Conservation (phyloP, 1,284 basidiomycete genomes). For the Trametes versicolor region DNA sequence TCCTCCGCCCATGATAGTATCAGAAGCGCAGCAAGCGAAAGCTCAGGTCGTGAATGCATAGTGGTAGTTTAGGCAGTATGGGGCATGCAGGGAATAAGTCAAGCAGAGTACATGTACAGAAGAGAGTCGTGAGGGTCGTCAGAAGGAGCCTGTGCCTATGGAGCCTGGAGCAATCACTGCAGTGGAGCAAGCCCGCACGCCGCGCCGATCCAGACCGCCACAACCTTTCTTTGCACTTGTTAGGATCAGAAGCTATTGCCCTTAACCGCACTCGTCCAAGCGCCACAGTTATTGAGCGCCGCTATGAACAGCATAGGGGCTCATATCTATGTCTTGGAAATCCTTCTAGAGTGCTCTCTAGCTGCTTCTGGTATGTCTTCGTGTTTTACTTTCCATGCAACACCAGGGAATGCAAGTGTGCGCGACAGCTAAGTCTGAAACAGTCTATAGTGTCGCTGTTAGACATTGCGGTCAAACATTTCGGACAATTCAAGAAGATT, state of each 20-base stretch:
- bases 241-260: constrained; percentile 38
- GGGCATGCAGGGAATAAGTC: constrained; percentile 17
- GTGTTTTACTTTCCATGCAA: no score
- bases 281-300: neutral
- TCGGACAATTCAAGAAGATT: no score
- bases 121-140: constrained; percentile 35
- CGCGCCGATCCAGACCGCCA: constrained; percentile 26
- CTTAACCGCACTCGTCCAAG: constrained; percentile 25
- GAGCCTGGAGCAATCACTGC: constrained; percentile 24
- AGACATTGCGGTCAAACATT: no score
- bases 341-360: no score
- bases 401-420: no score
- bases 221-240: constrained; percentile 37
- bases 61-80: constrained; percentile 13
- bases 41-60: constrained; percentile 30
- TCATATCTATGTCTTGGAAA: neutral
- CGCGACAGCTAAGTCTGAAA: no score
- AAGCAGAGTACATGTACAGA: constrained; percentile 33
- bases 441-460: no score
- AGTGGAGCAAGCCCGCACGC: neutral
- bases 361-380: no score
- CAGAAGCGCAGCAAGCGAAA: constrained; percentile 25
- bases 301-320: neutral
- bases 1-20: constrained; percentile 32
- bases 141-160: constrained; percentile 17